These are phyloP conservation scores for Camellia lanceoleosa DNA, from an alignment of 148 eudicot genomes.

Conservation along the genomic window DNA sequence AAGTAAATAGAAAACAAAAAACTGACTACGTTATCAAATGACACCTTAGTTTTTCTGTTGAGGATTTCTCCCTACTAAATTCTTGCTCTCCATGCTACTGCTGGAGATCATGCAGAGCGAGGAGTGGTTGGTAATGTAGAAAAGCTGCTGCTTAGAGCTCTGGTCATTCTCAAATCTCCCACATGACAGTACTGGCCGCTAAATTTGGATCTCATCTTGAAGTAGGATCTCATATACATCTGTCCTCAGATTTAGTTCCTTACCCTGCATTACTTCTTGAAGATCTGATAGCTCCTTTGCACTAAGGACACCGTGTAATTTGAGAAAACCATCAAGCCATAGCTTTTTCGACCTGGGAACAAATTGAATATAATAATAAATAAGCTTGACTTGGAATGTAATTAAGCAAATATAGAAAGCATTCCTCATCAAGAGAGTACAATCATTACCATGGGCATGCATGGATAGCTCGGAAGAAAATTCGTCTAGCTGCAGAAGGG, in stretches of 20 bases:
- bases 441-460: conserved; percentile 85
- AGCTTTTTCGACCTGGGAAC: conserved; percentile 71
- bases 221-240: conserved; percentile 88
- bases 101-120: too few species aligned
- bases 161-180: not conserved
- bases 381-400: not conserved
- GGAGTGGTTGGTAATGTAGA: too few species aligned
- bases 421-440: not conserved
- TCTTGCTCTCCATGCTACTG: too few species aligned
- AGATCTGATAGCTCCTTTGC: conserved; percentile 87
- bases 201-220: conserved; percentile 54
- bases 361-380: not conserved
- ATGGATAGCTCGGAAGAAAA: conserved; percentile 91
- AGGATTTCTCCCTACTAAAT: too few species aligned
- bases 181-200: not conserved
- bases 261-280: conserved; percentile 92
- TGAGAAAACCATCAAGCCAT: conserved; percentile 90
- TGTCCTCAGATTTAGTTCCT: conserved; percentile 84
- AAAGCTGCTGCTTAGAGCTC: too few species aligned
- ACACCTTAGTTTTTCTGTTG: too few species aligned
- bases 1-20: too few species aligned
- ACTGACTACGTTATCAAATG: too few species aligned
- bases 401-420: too few species aligned
- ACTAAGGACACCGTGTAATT: conserved; percentile 47
- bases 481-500: conserved; percentile 65